Evolutionary conservation across 2,329 filamentous ascomycete genomes (phyloP), one percentile per base, ranked within the genome.

Genomic region (Diplodia sapinea): DNA sequence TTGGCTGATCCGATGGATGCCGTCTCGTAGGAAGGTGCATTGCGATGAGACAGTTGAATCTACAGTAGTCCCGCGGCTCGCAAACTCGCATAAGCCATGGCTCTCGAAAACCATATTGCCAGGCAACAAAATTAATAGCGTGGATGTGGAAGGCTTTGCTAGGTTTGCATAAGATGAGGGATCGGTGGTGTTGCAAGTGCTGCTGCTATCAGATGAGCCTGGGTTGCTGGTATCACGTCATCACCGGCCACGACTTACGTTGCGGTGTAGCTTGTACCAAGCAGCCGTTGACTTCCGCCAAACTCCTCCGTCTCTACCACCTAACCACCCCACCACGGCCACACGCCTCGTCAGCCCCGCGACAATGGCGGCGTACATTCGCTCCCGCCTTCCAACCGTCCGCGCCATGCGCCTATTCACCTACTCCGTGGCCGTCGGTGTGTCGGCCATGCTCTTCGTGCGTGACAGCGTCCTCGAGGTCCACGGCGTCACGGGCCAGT

Each of bases 401-500:
- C 56, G 40, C 26, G n/a, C 17, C 13, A 36, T 17, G 51, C 40
- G 36, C 29, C 26, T 7, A 9, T 47, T 33, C 51, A 26, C 36
- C 26, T 67, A 67, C 50, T 36, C 15, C 31, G 36, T 29, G 26
- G 56, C 50, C 2, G 36, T 54, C n/a, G 47, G 56, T 15, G 33
- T 63, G 23, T 20, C 56, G 17, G 31, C n/a, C 29, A 7, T 62
- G 8, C 4, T 40, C 13, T 67, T 62, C 49, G 7, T 31, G 20
- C 65, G 26, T 15, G n/a, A n/a, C 33, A 15, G 20, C 49, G 49
- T 67, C 23, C 11, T 12, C 65, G 65, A 67, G 43, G 65, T 67
- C 20, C 63, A 49, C 4, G 49, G 49, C 31, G 76, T 84, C 11
- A 72, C 71, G 40, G 82, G 82, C 38, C 68, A 70, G 20, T 81